Conservation (phyloP, 2,329 filamentous ascomycete species). For the Metarhizium sp. region DNA sequence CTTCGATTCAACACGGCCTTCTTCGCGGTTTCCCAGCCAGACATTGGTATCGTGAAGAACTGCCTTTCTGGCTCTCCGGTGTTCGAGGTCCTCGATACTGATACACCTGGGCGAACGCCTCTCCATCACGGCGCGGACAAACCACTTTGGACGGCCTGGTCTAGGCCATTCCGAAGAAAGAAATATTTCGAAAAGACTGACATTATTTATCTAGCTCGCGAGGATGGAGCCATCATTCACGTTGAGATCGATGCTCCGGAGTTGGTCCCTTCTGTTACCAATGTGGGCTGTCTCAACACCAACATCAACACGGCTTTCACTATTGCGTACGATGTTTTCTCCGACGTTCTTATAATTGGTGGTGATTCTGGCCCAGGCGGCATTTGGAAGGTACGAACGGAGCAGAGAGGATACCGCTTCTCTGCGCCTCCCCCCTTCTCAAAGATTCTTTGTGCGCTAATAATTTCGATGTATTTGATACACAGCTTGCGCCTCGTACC, state of each 20-base stretch:
- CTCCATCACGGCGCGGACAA: slow-evolving; percentile 35
- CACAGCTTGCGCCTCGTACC: slow-evolving; percentile 44
- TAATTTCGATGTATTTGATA: not conserved
- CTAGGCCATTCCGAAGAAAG: slow-evolving; percentile 60
- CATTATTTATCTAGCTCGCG: slow-evolving; percentile 75
- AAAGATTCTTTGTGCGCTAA: not conserved
- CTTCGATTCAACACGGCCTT: slow-evolving; percentile 63
- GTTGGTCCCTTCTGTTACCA: slow-evolving; percentile 43
- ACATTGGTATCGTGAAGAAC: slow-evolving; percentile 47
- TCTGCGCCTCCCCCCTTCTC: not conserved
- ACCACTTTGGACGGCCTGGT: slow-evolving; percentile 78
- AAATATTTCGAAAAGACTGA: slow-evolving; percentile 57
- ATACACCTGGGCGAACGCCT: slow-evolving; percentile 28
- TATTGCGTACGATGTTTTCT: slow-evolving; percentile 55
- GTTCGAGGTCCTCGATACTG: slow-evolving; percentile 35
- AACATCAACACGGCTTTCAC: slow-evolving; percentile 78
- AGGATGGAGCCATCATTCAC: slow-evolving; percentile 74
- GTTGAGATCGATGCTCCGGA: slow-evolving; percentile 55
- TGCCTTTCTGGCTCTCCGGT: slow-evolving; percentile 41
- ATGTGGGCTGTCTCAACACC: slow-evolving; percentile 56
- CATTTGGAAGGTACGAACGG: slow-evolving; percentile 54
- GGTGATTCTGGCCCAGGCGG: slow-evolving; percentile 72
- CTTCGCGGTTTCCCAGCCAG: slow-evolving; percentile 53
- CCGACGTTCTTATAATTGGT: slow-evolving; percentile 71
- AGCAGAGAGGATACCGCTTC: not conserved